These are phyloP conservation scores for Angomonas ambiguus DNA, from an alignment of 208 protist genomes.

Conservation along the genomic window DNA sequence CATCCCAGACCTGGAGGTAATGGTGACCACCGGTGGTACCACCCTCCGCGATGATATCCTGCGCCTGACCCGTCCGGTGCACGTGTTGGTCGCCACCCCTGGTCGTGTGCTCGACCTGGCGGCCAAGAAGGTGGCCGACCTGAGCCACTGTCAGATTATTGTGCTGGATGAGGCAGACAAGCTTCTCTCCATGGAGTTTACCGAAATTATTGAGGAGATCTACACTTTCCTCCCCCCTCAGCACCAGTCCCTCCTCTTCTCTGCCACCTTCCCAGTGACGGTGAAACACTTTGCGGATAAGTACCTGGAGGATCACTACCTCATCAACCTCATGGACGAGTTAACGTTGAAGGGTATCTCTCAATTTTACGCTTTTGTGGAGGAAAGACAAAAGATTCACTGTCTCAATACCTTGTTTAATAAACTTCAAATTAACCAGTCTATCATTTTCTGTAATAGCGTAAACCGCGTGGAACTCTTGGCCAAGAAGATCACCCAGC, in stretches of 20 bases:
- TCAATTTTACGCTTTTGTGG: slow-evolving; percentile 99
- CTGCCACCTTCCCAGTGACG: slow-evolving; percentile 97
- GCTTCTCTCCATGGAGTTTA: slow-evolving; percentile 96
- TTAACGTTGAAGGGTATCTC: slow-evolving; percentile 98
- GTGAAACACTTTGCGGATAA: slow-evolving; percentile 94
- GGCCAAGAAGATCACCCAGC: slow-evolving; percentile 99
- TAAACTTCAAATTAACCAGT: slow-evolving; percentile 99
- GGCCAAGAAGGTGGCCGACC: slow-evolving; percentile 92
- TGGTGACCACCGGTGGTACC: slow-evolving; percentile 98
- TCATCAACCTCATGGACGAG: slow-evolving; percentile 99
- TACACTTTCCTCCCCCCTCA: slow-evolving; percentile 84
- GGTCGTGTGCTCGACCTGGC: slow-evolving; percentile 98
- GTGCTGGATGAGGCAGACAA: slow-evolving; percentile 99
- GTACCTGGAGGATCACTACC: slow-evolving; percentile 94
- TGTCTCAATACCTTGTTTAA: slow-evolving; percentile 99
- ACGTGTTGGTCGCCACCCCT: slow-evolving; percentile 99
- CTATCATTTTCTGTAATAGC: slow-evolving; percentile 99
- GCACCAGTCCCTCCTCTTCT: slow-evolving; percentile 98
- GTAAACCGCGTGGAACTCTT: slow-evolving; percentile 98
- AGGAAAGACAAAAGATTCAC: slow-evolving; percentile 99
- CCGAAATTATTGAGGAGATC: slow-evolving; percentile 93
- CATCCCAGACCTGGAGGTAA: slow-evolving; percentile 92
- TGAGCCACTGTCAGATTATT: slow-evolving; percentile 91
- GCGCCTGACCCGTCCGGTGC: slow-evolving; percentile 94
- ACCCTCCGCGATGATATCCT: slow-evolving; percentile 98